Evolutionary conservation across 257 asterid genomes (phyloP), one percentile per base, ranked within the genome.

Genomic region (Rhazya stricta): DNA sequence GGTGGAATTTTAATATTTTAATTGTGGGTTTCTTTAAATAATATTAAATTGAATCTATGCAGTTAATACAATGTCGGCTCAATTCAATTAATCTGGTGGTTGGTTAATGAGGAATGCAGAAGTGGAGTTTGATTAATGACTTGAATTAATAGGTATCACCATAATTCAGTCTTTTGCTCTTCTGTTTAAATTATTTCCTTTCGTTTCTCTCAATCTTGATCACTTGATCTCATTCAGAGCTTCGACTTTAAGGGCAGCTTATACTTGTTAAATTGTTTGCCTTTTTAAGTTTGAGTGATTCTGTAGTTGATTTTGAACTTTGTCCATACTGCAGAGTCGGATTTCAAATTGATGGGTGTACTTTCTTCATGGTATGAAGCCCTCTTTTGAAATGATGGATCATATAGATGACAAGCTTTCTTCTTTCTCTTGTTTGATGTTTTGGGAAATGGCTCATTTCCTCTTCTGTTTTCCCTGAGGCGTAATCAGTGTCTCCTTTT

Each of bases 41-140:
- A 39, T 62, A 36, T 32, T 60, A 37, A n/a, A 12, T 46, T 41
- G 45, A 71, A 34, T 62, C 45, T 71, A 7, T 65, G 77, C 73
- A 77, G 73, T 71, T 71, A 65, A 76, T 75, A 56, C 68, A 56
- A 50, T 51, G 67, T 67, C 56, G 45, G 74, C 8, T 42, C 62
- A 53, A 12, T 71, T 62, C 71, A 68, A 54, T 56, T 73, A 63
- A 74, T 72, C 71, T 36, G 74, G 69, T 72, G 48, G 79, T 76
- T 76, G 74, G 69, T 67, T 76, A 67, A 76, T 62, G 72, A 21
- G 58, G 58, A 58, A 21, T 75, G 34, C 37, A 76, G n/a, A 67
- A 76, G 53, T 10, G 54, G 60, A 54, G 69, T 45, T 68, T 54
- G 50, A 65, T 75, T 65, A 75, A 65, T 75, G 78, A 25, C 30